A percentile compares a stretch with the other conserved stretches of the same genome.
Evolutionary conservation across 371 early-diverging fungal genomes (phyloP).

Genomic region (Sporodiniella umbellata): DNA sequence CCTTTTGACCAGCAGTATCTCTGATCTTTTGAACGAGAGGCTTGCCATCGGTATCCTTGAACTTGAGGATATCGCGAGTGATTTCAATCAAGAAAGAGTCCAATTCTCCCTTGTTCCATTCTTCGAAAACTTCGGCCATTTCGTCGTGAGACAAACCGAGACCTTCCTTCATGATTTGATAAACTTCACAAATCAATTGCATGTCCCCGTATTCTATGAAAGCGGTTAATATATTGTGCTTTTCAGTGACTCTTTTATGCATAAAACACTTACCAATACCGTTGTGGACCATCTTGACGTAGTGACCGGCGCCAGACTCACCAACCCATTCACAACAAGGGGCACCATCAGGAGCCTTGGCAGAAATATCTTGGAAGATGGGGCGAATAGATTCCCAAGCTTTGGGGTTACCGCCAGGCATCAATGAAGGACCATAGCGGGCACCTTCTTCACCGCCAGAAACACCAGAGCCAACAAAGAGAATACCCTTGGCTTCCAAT

Average conservation of each 20-base stretch:
- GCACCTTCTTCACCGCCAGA: slow-evolving; percentile 99
- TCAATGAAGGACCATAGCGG: slow-evolving; percentile 96
- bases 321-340: slow-evolving; percentile 99
- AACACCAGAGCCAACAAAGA: slow-evolving; percentile 98
- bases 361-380: slow-evolving; percentile 96
- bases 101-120: slow-evolving; percentile 96
- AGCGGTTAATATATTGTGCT: neutral
- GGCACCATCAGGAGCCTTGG: slow-evolving; percentile 81
- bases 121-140: slow-evolving; percentile 83
- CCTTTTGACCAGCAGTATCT: slow-evolving; percentile 98
- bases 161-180: slow-evolving; percentile 88
- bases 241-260: neutral
- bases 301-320: slow-evolving; percentile 97
- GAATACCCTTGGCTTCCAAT: slow-evolving; percentile 84
- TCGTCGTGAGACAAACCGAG: slow-evolving; percentile 81
- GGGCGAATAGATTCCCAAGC: slow-evolving; percentile 93
- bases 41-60: slow-evolving; percentile 84
- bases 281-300: slow-evolving; percentile 99
- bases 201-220: slow-evolving; percentile 96
- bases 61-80: slow-evolving; percentile 89
- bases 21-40: slow-evolving; percentile 94
- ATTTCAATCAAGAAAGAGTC: slow-evolving; percentile 98
- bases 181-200: slow-evolving; percentile 98
- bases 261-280: slow-evolving; percentile 77
- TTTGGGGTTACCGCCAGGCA: slow-evolving; percentile 96